Conservation (phyloP, 2,329 filamentous ascomycete species). For the Talaromyces sp. region DNA sequence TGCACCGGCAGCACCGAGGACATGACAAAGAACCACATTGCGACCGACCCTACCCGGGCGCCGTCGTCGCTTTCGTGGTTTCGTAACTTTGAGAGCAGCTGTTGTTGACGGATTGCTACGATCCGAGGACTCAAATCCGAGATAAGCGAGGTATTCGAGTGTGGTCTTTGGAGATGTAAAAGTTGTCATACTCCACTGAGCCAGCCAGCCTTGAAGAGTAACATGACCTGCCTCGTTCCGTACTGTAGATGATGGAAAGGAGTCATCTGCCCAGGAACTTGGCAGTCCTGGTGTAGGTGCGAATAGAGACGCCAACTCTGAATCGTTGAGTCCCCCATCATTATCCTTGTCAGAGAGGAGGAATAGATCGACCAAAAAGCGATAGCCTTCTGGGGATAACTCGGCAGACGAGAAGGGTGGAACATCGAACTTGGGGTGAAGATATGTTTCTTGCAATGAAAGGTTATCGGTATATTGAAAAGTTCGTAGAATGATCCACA, state of each 20-base stretch:
- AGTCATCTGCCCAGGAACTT: slow-evolving; percentile 78
- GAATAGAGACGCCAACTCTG: slow-evolving; percentile 82
- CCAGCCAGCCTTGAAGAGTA: slow-evolving; percentile 94
- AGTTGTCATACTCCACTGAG: slow-evolving; percentile 99
- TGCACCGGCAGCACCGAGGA: slow-evolving; percentile 78
- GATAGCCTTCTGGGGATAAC: slow-evolving; percentile 87
- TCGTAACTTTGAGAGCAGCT: slow-evolving; percentile 85
- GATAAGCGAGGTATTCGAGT: slow-evolving; percentile 89
- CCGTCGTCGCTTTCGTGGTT: slow-evolving; percentile 79
- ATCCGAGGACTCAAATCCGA: slow-evolving; percentile 83
- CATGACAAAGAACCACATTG: slow-evolving; percentile 91
- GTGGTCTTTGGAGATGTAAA: slow-evolving; percentile 95
- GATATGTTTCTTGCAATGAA: slow-evolving; percentile 82
- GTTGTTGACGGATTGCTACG: slow-evolving; percentile 70
- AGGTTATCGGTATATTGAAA: slow-evolving; percentile 96
- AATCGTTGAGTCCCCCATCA: slow-evolving; percentile 84
- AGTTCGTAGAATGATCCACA: slow-evolving; percentile 93
- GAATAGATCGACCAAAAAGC: slow-evolving; percentile 97
- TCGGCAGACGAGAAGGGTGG: slow-evolving; percentile 90
- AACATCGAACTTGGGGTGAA: slow-evolving; percentile 92
- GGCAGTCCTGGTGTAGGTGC: slow-evolving; percentile 89
- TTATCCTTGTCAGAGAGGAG: slow-evolving; percentile 96
- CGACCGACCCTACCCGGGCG: slow-evolving; percentile 83
- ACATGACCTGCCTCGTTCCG: slow-evolving; percentile 93
- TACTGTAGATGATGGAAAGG: slow-evolving; percentile 89